Percentiles rank a stretch among this genome's conserved stretches.
These are phyloP conservation scores for Phanerochaete sordida DNA, from an alignment of 768 basidiomycete species.

Conservation along the genomic window DNA sequence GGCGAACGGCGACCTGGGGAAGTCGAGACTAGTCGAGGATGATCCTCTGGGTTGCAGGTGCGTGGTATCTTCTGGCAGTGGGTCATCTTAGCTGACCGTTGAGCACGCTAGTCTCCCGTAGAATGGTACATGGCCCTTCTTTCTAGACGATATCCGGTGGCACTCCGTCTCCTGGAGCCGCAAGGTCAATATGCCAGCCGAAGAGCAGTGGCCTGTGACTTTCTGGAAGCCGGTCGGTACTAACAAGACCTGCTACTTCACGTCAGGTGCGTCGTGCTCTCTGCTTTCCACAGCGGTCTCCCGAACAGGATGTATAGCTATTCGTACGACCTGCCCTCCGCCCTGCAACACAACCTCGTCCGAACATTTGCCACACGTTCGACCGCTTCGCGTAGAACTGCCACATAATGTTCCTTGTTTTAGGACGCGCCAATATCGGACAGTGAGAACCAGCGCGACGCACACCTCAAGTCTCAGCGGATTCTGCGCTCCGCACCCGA, in stretches of 20 bases:
- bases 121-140: slow-evolving; percentile 96
- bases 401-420: slow-evolving; percentile 76
- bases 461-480: slow-evolving; percentile 63
- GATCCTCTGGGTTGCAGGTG: slow-evolving; percentile 84
- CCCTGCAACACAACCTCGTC: slow-evolving; percentile 87
- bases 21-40: slow-evolving; percentile 61
- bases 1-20: slow-evolving; percentile 81
- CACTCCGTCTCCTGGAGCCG: slow-evolving; percentile 78
- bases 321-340: slow-evolving; percentile 96
- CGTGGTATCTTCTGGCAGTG: slow-evolving; percentile 17
- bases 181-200: slow-evolving; percentile 82
- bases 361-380: slow-evolving; percentile 58
- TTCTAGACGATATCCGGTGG: slow-evolving; percentile 87
- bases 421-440: slow-evolving; percentile 16
- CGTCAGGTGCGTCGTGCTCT: slow-evolving; percentile 61
- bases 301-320: slow-evolving; percentile 48
- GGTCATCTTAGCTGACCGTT: no score
- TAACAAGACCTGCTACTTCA: slow-evolving; percentile 99
- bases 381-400: slow-evolving; percentile 96
- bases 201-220: slow-evolving; percentile 85
- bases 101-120: slow-evolving; percentile 90
- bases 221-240: slow-evolving; percentile 96
- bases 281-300: background rate
- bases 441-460: slow-evolving; percentile 28
- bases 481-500: slow-evolving; percentile 90